Conservation (phyloP, 2,329 filamentous ascomycete genomes). For the Incumbomyces lentus region DNA sequence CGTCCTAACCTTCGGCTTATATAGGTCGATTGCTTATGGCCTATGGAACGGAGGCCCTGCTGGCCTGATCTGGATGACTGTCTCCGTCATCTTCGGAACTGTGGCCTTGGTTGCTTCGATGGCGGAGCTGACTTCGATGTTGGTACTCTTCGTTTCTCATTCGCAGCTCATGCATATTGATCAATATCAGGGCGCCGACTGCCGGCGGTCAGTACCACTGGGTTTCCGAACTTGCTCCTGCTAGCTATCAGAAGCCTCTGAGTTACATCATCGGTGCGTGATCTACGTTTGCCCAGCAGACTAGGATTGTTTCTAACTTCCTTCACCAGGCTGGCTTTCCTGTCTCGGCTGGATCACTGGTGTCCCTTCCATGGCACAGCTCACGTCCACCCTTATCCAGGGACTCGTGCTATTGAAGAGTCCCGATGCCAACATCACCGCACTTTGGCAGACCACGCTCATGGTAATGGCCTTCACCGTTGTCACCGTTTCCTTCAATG, state of each 20-base stretch:
- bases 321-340: conserved; percentile 34
- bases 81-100: conserved; percentile 33
- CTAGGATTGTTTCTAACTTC: conserved; percentile 24
- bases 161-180: conserved; percentile 19
- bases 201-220: conserved; percentile 32
- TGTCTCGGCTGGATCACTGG: conserved; percentile 27
- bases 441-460: conserved; percentile 36
- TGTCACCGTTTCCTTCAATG: conserved; percentile 31
- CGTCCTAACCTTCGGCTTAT: too few relatives aligned
- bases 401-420: not conserved
- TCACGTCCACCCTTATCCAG: not conserved
- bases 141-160: conserved; percentile 10
- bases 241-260: conserved; percentile 8
- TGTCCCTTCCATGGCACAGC: conserved; percentile 24
- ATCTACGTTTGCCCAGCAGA: conserved; percentile 23
- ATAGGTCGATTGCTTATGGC: not conserved
- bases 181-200: conserved; percentile 17
- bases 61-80: conserved; percentile 25
- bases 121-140: conserved; percentile 24
- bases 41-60: conserved; percentile 12
- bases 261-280: conserved; percentile 29
- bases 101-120: conserved; percentile 24
- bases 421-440: not conserved
- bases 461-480: conserved; percentile 29
- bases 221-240: conserved; percentile 20